These are phyloP conservation scores for Yarrowia galli DNA, from an alignment of 1,139 yeast species.

Conservation along the genomic window DNA sequence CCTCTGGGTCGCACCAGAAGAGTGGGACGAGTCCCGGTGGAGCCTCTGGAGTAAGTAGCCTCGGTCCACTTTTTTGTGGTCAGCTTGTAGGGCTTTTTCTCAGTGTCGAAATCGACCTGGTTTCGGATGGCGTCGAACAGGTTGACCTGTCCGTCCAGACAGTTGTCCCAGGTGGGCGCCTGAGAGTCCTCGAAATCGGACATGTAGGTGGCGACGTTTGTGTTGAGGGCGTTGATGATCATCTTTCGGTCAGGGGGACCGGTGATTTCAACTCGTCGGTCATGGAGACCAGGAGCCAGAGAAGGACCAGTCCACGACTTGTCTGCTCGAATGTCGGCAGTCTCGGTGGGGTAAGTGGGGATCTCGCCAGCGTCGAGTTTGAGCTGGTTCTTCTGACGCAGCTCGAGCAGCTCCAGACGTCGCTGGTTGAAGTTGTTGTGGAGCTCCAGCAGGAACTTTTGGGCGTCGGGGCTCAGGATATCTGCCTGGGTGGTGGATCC, in stretches of 20 bases:
- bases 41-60: constrained; percentile 5
- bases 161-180: constrained; percentile 88
- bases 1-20: constrained; percentile 85
- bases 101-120: constrained; percentile 30
- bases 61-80: constrained; percentile 16
- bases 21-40: constrained; percentile 62
- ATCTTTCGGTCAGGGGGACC: constrained; percentile 84
- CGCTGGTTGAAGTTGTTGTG: constrained; percentile 73
- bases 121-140: constrained; percentile 67
- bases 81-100: constrained; percentile 26
- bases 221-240: constrained; percentile 75
- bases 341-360: constrained; percentile 78
- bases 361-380: constrained; percentile 70
- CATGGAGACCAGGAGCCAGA: constrained; percentile 76
- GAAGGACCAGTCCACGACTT: constrained; percentile 81
- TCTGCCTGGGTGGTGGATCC: background rate
- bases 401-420: constrained; percentile 65
- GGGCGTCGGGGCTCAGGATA: constrained; percentile 70
- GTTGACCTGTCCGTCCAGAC: constrained; percentile 82
- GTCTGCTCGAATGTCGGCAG: constrained; percentile 72
- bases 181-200: constrained; percentile 75
- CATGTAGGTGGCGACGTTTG: constrained; percentile 74
- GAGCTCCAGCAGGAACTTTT: constrained; percentile 74
- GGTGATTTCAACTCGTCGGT: constrained; percentile 84
- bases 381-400: constrained; percentile 66